Base-by-base conservation (phyloP, 2,329 filamentous ascomycete species). In the Aspergillus sp. region DNA sequence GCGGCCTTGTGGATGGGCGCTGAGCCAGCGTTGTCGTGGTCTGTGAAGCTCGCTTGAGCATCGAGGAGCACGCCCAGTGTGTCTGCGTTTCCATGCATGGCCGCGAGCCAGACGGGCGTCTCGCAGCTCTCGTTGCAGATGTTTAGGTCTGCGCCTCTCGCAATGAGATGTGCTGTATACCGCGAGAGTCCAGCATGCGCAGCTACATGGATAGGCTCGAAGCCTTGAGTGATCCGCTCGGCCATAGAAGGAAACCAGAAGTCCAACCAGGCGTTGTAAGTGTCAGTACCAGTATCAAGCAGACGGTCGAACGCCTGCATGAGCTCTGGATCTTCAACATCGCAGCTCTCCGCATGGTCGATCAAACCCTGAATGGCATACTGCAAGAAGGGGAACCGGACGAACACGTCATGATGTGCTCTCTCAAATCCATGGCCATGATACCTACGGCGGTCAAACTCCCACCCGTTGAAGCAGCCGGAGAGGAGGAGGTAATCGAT, bases 381-480 rank as follows among this genome's bases (percentile, higher is more conserved):
- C 45, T 55, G 50, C 14, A 60, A 21, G 17, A 58, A 57, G 6
- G 55, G 58, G 19, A 49, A 58, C 15, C 21, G 55, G 12, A 44
- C 43, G 21, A 49, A 19, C 6, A 43, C 8, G 4, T 24, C 50
- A 12, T 39, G 49, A 17, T 24, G 17, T 17, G 14, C 37, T 23
- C 6, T 35, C n/a, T 8, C 14, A 45, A 45, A n/a, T 15, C 37
- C 46, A 46, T 27, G 0, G 14, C 23, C 21, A 15, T 11, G 1
- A 27, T 23, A 31, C 6, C 12, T 4, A 4, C 5, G 1, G 8
- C 37, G 7, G 41, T 23, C 2, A 9, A 2, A 17, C n/a, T 21
- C 19, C 41, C 41, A 7, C 8, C 19, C 6, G 2, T 12, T 37
- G n/a, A 48, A 35, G 24, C 51, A 54, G 7, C 55, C 55, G 8